These are phyloP conservation scores for Ananas comosus DNA, from an alignment of 176 grass and related monocot genomes.

Conservation along the genomic window DNA sequence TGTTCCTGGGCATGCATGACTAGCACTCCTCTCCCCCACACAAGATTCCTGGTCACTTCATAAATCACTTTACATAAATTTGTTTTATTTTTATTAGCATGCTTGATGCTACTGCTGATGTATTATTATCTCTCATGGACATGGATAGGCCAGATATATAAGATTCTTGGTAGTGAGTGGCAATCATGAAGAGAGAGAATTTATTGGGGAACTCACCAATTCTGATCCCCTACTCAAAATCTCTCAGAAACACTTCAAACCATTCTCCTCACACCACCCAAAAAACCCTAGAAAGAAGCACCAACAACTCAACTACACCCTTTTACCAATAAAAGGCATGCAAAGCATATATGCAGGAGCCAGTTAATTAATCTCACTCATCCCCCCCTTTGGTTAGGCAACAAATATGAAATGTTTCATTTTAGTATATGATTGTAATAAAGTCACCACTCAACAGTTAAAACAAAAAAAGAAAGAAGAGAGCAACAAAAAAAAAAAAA, in stretches of 20 bases:
- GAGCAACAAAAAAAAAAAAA: neutral
- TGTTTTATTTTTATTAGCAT: no score
- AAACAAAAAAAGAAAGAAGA: neutral
- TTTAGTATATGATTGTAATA: neutral
- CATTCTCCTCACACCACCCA: neutral
- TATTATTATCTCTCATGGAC: neutral
- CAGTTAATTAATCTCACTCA: neutral
- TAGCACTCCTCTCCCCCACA: no score
- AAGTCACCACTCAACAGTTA: constrained; percentile 2
- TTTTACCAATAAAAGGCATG: neutral
- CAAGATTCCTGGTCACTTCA: no score
- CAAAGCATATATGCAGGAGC: neutral
- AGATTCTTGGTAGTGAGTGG: neutral
- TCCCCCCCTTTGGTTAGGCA: neutral
- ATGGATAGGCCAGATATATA: neutral
- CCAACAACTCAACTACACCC: neutral
- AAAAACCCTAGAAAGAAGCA: neutral
- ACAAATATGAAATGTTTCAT: constrained; percentile 4
- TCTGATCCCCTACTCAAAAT: neutral
- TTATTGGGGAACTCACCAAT: constrained; percentile 4
- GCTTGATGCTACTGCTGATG: no score
- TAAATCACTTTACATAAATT: no score
- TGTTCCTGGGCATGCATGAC: no score
- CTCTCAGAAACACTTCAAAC: neutral
- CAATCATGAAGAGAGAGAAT: constrained; percentile 2